Evolutionary conservation across 371 early-diverging fungal genomes (phyloP), one percentile per base, ranked within the genome.

Genomic region (Entomophthora muscae): DNA sequence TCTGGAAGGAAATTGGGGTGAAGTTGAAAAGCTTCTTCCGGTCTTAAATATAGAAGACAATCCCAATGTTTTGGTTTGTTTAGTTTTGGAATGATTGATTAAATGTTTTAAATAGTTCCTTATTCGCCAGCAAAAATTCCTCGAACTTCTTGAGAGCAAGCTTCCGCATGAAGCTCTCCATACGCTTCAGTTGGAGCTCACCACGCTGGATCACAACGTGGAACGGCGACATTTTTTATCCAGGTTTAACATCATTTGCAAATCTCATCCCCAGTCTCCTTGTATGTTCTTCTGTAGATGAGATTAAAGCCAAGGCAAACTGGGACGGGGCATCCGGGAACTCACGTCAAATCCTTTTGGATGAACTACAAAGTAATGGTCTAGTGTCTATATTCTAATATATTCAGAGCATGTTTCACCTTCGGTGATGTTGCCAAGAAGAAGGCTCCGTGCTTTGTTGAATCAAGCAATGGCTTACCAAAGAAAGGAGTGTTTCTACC

Each of bases 371-470:
- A 70, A 71, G 83, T 79, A 76, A 64, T 67, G 12, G 24, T 30
- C n/a, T 1, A 12, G 54, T 42, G 32, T 26, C 53, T 31, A 29
- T n/a, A n/a, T 52, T 59, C 7, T 17, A 33, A 1, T 21, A 27
- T 32, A 42, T 51, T 0, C 71, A 85, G 86, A 76, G 52, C 82
- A 79, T 69, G 82, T 94, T 54, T 78, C 89, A 1, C 83, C 93
- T 0, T 73, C 87, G 1, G 73, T 84, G 55, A 91, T 95, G 90
- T 82, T 98, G 57, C 96, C 95, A 1, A 81, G 83, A 22, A 78
- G 75, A 54, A 75, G 98, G 10, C 72, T 96, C 61, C 77, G 89
- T 55, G 76, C 80, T 0, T 72, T 98, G 52, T 69, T 95, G 2
- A 74, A 84, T 31, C 95, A 96, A 69, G 89, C 97, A 0, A 65